These are phyloP conservation scores for Boletellus deceptivus DNA, from an alignment of 1,284 basidiomycete genomes.

Conservation along the genomic window DNA sequence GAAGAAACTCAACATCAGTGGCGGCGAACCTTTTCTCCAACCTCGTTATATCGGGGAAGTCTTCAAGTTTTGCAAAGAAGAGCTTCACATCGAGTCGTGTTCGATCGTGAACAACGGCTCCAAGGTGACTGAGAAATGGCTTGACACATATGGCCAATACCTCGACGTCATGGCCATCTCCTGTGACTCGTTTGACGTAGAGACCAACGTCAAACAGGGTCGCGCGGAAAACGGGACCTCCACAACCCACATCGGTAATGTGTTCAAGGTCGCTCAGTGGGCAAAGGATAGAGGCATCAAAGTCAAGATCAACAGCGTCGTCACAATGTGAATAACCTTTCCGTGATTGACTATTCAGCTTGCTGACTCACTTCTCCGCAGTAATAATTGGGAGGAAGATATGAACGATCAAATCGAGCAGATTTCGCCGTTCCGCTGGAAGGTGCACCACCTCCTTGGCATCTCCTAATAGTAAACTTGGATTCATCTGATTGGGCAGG, in stretches of 20 bases:
- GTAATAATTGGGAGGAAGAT: constrained; percentile 38
- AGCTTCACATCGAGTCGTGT: constrained; percentile 38
- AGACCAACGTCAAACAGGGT: constrained; percentile 38
- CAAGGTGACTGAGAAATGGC: constrained; percentile 43
- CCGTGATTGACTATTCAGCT: too few species aligned
- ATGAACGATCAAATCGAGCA: constrained; percentile 29
- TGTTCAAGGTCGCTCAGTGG: constrained; percentile 39
- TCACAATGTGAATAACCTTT: constrained; percentile 27
- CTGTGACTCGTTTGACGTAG: constrained; percentile 41
- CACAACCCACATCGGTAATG: constrained; percentile 29
- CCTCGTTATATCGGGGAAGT: constrained; percentile 39
- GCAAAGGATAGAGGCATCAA: constrained; percentile 34
- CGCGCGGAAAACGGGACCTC: constrained; percentile 33
- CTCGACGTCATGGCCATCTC: constrained; percentile 44
- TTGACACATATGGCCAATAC: constrained; percentile 39
- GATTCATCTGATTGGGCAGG: constrained; percentile 10
- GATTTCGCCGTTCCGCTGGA: constrained; percentile 29
- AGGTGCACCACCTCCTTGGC: constrained; percentile 17
- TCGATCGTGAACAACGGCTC: constrained; percentile 42
- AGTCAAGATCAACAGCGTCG: constrained; percentile 42
- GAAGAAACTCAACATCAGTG: constrained; percentile 44
- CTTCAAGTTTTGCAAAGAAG: constrained; percentile 42
- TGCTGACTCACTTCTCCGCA: constrained; percentile 1
- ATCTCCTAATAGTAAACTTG: background rate
- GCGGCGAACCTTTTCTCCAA: constrained; percentile 43